A percentile compares a stretch with the other conserved stretches of the same genome.
Conservation (phyloP, 1,139 yeast genomes). For the Sugiyamaella neomexicana region DNA sequence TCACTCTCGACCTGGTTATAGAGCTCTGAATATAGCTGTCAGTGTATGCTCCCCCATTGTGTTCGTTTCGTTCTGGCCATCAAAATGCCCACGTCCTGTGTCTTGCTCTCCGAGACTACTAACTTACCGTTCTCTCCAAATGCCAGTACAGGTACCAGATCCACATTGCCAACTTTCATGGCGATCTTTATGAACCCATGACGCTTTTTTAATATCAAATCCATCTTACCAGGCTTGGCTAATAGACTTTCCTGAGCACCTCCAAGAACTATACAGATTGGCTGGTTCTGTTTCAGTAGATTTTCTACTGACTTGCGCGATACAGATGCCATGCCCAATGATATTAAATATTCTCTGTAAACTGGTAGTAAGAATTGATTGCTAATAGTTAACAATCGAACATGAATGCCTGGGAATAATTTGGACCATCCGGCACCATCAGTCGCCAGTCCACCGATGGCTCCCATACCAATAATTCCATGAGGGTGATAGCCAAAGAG, state of each 20-base stretch:
- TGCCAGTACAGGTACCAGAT: slow-evolving; percentile 83
- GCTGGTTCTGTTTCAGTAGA: slow-evolving; percentile 58
- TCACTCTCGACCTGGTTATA: slow-evolving; percentile 63
- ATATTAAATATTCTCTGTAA: slow-evolving; percentile 79
- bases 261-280: slow-evolving; percentile 88
- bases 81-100: too few relatives aligned
- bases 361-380: slow-evolving; percentile 87
- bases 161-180: slow-evolving; percentile 70
- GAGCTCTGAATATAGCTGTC: slow-evolving; percentile 42
- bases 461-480: slow-evolving; percentile 93
- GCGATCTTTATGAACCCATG: slow-evolving; percentile 91
- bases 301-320: slow-evolving; percentile 70
- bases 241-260: slow-evolving; percentile 91
- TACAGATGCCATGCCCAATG: slow-evolving; percentile 85
- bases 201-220: slow-evolving; percentile 71
- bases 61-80: too few relatives aligned
- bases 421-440: slow-evolving; percentile 71
- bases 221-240: slow-evolving; percentile 60
- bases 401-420: slow-evolving; percentile 77
- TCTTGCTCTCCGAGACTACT: background rate
- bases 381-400: slow-evolving; percentile 74
- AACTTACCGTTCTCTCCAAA: slow-evolving; percentile 77
- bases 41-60: background rate
- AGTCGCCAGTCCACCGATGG: slow-evolving; percentile 80
- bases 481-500: slow-evolving; percentile 96